Base-by-base conservation (phyloP, 768 basidiomycete genomes). In the Stropharia rugosoannulata region DNA sequence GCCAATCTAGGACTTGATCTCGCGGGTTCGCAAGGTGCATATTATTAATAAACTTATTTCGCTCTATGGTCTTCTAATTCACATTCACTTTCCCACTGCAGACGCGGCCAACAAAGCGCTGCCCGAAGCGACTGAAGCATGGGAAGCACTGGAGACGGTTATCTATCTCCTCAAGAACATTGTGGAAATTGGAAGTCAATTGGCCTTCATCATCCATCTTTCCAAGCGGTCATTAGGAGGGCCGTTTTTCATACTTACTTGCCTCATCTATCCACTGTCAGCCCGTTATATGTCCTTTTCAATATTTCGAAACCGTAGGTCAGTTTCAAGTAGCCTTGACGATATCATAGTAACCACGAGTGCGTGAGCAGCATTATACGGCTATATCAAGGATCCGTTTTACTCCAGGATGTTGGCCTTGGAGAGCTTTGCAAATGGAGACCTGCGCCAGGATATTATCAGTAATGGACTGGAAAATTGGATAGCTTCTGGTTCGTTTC, bases 371-470 rank as follows among this genome's bases (percentile, higher is more conserved):
- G 71, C 66, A 9, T 65, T 58, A 54, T 61, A 74, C 16, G 68
- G 60, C 2, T 64, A 71, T 29, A 64, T 70, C 5, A 62, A 66
- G 12, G 72, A 77, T 52, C 12, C 56, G 4, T 54, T 65, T 43
- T 68, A 70, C 54, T 45, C 62, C 15, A 66, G 74, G 2, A 64
- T 73, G 67, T 57, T 68, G 12, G 67, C 72, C 0, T 62, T 80
- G 2, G 56, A 63, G 38, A 54, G 51, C 5, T 58, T 79, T 11
- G 66, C 63, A 2, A 53, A 55, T 4, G 62, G 62, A 0, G 43
- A 57, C 13, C 75, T 70, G 32, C 58, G 70, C 39, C 68, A 75
- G 48, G 77, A 78, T 58, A 68, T 75, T n/a, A 73, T 78, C 35
- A 72, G 69, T 42, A 69, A 69, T 2, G 69, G 73, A 41, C 53